Evolutionary conservation across 441 rosid genomes (phyloP).

Genomic region (Pelargonium exstipulatum): DNA sequence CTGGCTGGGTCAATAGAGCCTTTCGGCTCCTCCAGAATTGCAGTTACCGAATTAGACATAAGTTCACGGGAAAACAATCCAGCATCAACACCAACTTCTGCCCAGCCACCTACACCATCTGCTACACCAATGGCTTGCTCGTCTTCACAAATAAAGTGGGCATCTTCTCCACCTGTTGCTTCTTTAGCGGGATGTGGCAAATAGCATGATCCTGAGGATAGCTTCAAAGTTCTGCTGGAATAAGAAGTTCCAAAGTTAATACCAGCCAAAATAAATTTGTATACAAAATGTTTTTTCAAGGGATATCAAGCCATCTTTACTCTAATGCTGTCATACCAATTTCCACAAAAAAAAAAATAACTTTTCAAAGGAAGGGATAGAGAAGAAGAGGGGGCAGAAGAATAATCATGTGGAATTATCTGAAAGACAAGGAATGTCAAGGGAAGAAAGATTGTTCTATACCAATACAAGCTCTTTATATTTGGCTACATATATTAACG

Average conservation of each 20-base stretch:
- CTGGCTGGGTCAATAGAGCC: constrained; percentile 43
- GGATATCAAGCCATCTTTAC: no score
- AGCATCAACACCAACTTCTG: constrained; percentile 61
- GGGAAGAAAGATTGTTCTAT: no score
- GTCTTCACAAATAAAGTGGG: constrained; percentile 55
- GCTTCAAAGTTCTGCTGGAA: constrained; percentile 40
- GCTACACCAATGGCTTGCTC: constrained; percentile 67
- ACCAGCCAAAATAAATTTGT: not conserved
- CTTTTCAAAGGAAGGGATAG: no score
- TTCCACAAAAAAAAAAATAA: no score
- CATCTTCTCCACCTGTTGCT: constrained; percentile 68
- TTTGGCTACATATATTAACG: no score
- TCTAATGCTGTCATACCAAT: no score
- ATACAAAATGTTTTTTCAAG: not conserved
- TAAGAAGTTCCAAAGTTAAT: constrained; percentile 27
- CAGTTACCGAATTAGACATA: constrained; percentile 50
- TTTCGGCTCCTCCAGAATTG: constrained; percentile 45
- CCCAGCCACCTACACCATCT: constrained; percentile 86
- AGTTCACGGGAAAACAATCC: constrained; percentile 57
- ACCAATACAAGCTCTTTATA: no score
- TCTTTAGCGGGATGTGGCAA: constrained; percentile 65
- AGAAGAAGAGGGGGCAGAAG: no score
- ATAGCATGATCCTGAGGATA: constrained; percentile 54
- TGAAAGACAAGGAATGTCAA: no score
- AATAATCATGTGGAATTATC: no score